Evolutionary conservation across 805 yeast species (phyloP).

Genomic region (Saccharomycopsis oosterbeekiorum): DNA sequence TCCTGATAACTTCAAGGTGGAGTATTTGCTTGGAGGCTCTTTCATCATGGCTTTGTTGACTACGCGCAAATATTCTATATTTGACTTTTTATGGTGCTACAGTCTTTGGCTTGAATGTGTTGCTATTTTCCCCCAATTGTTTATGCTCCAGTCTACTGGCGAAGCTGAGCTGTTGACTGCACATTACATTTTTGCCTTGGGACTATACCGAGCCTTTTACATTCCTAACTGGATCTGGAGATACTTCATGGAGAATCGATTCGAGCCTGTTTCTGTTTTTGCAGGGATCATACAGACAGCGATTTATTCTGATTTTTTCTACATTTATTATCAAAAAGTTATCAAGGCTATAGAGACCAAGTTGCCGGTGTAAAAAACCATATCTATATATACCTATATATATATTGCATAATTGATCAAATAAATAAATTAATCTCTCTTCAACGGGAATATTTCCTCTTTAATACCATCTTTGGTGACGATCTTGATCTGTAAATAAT

Average conservation of each 20-base stretch:
- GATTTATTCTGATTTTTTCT: conserved; percentile 91
- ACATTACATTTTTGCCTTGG: conserved; percentile 91
- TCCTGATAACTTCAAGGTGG: conserved; percentile 66
- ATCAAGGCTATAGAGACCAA: conserved; percentile 69
- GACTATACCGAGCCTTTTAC: conserved; percentile 80
- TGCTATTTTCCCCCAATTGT: conserved; percentile 88
- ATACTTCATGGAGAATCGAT: conserved; percentile 47
- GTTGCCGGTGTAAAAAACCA: conserved; percentile 40
- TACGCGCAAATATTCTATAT: conserved; percentile 50
- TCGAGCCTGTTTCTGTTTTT: conserved; percentile 60
- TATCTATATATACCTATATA: background rate
- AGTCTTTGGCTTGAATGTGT: conserved; percentile 88
- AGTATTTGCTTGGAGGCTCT: conserved; percentile 59
- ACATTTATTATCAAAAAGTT: conserved; percentile 75
- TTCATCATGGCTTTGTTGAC: conserved; percentile 50
- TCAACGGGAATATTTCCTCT: conserved; percentile 73
- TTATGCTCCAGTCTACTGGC: conserved; percentile 81
- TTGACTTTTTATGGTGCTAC: conserved; percentile 77
- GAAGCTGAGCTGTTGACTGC: conserved; percentile 79
- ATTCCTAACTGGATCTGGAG: conserved; percentile 95
- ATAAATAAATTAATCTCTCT: conserved; percentile 55
- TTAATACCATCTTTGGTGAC: conserved; percentile 90
- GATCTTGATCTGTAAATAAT: conserved; percentile 81
- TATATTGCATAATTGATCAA: background rate
- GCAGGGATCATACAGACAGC: conserved; percentile 84